A percentile compares a stretch with the other conserved stretches of the same genome.
Evolutionary conservation across 495 filamentous ascomycete species (phyloP).

Genomic region (Hapsidospora chrysogenum): DNA sequence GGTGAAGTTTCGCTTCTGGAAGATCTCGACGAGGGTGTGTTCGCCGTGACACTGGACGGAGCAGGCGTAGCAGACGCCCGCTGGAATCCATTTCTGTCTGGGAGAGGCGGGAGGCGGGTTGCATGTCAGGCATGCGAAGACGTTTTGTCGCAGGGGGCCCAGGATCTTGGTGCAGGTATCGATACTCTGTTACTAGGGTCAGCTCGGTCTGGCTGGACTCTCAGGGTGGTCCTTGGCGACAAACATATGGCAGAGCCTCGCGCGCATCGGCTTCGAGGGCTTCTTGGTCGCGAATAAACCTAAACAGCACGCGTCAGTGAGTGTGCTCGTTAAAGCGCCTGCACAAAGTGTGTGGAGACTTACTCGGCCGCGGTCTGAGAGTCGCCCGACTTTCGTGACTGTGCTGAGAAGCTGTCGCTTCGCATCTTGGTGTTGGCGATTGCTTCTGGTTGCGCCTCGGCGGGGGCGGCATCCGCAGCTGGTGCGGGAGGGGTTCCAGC

Average conservation of each 20-base stretch:
- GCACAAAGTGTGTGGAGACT: conserved; percentile 6
- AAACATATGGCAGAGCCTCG: conserved; percentile 80
- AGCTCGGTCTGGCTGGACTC: conserved; percentile 1
- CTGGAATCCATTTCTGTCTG: conserved; percentile 48
- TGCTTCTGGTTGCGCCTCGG: too few relatives aligned
- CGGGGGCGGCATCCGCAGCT: too few relatives aligned
- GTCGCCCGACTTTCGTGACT: conserved; percentile 26
- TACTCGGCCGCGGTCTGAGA: conserved; percentile 86
- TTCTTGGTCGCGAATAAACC: conserved; percentile 79
- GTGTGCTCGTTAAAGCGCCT: background rate
- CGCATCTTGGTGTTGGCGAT: too few relatives aligned
- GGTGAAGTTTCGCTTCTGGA: conserved; percentile 84
- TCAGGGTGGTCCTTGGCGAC: conserved; percentile 5
- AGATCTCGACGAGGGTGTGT: conserved; percentile 88
- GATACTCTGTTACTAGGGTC: conserved; percentile 69
- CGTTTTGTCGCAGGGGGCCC: conserved; percentile 66
- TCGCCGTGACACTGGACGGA: conserved; percentile 94
- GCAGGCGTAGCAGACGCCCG: conserved; percentile 89
- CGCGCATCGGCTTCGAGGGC: conserved; percentile 87
- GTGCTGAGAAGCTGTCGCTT: conserved; percentile 45
- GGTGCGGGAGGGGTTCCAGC: too few relatives aligned
- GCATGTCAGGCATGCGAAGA: conserved; percentile 88
- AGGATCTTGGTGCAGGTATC: conserved; percentile 80
- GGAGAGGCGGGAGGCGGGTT: conserved; percentile 54
- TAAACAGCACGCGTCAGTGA: conserved; percentile 12